Base-by-base conservation (phyloP, 176 grass and related monocot species). In the Thinopyrum elongatum region DNA sequence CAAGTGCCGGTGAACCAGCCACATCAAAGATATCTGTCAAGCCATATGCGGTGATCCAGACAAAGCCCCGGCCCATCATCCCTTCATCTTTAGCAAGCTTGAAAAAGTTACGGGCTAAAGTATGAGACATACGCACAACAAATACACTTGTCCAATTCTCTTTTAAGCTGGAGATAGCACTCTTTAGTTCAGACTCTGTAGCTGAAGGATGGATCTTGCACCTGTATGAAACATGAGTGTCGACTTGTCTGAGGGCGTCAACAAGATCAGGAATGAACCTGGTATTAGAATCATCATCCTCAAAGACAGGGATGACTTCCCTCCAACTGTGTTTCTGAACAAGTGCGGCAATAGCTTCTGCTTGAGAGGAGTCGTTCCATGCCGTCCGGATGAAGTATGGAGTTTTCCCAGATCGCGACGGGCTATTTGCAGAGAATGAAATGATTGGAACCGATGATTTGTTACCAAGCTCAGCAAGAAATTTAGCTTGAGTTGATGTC, bases 341-440 rank as follows among this genome's bases (percentile, higher is more conserved):
- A 60, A 97, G 65, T 0, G 92, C 91, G 42, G 90, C 88, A 0
- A 97, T 94, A 79, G 74, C 95, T 62, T 85, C 51, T 10, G 84
- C 92, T 85, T 97, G 95, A 16, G 74, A 83, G 5, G 90, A 87
- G 49, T 97, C 90, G 5, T 89, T 91, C 95, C 95, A 97, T 69
- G 83, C 70, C 0, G 92, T 91, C 62, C 84, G 82, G 59, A 92
- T 92, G 82, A 94, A 97, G 44, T 86, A 97, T 64, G 92, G 92
- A 83, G 55, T 92, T 27, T 93, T 88, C 36, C 59, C 76, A 25
- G 74, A 86, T 28, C 4, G 73, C 39, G 66, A 64, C 11, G 72
- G 83, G 49, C 88, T 81, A 21, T 76, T 78, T 49, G 90, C 90
- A 19, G 84, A 94, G 39, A 97, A 93, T 16, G 95, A 97, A 87